A percentile compares a stretch with the other conserved stretches of the same genome.
These are phyloP conservation scores for Tuber microsphaerosporum DNA, from an alignment of 495 filamentous ascomycete species.

Conservation along the genomic window DNA sequence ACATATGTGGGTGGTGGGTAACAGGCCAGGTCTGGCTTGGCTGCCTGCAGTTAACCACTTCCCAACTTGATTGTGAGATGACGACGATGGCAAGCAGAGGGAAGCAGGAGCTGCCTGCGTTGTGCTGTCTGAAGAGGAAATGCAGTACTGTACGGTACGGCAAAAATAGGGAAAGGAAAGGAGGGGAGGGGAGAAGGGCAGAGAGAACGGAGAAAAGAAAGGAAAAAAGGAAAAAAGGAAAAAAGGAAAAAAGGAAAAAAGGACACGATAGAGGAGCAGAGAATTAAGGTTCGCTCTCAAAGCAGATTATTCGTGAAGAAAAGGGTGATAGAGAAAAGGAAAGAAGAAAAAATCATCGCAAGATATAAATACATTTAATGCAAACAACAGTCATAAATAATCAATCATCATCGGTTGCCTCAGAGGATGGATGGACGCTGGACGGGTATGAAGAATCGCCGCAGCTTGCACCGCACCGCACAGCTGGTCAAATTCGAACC, in stretches of 20 bases:
- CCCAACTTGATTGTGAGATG: slow-evolving; percentile 49
- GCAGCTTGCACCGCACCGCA: slow-evolving; percentile 1
- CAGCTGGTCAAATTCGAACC: too few species aligned
- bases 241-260: not conserved
- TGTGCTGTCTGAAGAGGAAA: not conserved
- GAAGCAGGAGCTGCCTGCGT: slow-evolving; percentile 1
- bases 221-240: too few species aligned
- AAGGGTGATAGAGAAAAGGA: not conserved
- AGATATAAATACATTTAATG: not conserved
- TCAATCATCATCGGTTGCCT: slow-evolving; percentile 3
- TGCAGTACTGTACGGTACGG: not conserved
- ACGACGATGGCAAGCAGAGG: slow-evolving; percentile 45
- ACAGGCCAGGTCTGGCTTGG: slow-evolving; percentile 29
- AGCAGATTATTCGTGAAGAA: not conserved
- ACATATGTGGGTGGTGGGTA: slow-evolving; percentile 4
- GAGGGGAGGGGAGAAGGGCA: not conserved
- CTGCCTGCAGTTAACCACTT: slow-evolving; percentile 47
- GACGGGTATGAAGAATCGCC: not conserved
- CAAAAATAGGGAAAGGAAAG: not conserved
- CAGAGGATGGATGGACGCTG: not conserved
- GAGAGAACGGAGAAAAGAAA: not conserved
- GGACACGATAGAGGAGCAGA: not conserved
- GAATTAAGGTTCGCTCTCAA: not conserved
- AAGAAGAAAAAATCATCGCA: not conserved
- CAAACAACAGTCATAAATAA: not conserved